phyloP scores from a whole-genome alignment of 805 yeast species.

The Metschnikowia baotianmanensis region DNA sequence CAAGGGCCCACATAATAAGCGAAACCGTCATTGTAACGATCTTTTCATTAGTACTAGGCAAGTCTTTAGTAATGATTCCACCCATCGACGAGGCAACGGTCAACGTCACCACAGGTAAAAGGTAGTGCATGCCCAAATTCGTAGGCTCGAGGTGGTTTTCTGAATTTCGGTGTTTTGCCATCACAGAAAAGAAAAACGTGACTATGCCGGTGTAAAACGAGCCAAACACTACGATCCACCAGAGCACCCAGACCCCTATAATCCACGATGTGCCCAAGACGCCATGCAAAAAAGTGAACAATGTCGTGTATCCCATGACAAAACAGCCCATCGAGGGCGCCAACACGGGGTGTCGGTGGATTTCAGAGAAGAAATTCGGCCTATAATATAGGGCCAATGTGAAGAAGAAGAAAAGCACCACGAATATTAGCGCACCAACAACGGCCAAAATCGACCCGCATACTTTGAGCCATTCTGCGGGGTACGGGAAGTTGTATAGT shows the following conservation, averaged over 20 bases:
- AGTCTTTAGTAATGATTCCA: conserved; percentile 44
- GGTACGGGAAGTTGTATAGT: conserved; percentile 64
- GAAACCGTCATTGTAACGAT: conserved; percentile 53
- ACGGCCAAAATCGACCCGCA: conserved; percentile 65
- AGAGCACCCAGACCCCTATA: conserved; percentile 55
- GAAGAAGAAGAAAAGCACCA: conserved; percentile 43
- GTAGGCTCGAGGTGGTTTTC: conserved; percentile 19
- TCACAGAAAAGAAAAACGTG: conserved; percentile 50
- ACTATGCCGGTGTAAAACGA: conserved; percentile 62
- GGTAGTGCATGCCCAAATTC: conserved; percentile 52
- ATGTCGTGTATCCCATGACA: conserved; percentile 75
- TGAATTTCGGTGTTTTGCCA: conserved; percentile 32
- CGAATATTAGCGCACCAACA: conserved; percentile 48
- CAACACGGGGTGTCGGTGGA: conserved; percentile 36
- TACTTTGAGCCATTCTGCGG: conserved; percentile 53
- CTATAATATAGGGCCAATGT: conserved; percentile 39
- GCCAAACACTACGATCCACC: conserved; percentile 66
- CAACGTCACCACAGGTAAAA: conserved; percentile 77
- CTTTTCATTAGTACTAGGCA: conserved; percentile 45
- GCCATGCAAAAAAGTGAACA: conserved; percentile 54
- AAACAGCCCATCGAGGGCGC: conserved; percentile 73
- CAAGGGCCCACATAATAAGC: conserved; percentile 66
- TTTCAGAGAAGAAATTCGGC: conserved; percentile 17
- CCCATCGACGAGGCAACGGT: conserved; percentile 79
- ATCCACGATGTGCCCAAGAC: conserved; percentile 45